Conservation (phyloP, 306 rosid species). For the Urtica urens region DNA sequence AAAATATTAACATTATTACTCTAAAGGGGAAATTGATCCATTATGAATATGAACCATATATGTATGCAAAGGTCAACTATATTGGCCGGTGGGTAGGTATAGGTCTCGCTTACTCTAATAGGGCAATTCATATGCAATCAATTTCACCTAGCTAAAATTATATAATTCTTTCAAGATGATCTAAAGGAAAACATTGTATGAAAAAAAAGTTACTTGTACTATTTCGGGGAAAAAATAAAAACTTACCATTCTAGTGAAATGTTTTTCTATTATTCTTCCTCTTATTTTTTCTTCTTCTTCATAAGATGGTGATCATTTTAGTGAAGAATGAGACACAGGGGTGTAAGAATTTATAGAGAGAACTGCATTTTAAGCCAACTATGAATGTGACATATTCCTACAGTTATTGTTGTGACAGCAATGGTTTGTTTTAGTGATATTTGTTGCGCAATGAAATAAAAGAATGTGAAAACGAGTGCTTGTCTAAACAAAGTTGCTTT, state of each 20-base stretch:
- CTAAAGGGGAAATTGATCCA: neutral
- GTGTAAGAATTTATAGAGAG: neutral
- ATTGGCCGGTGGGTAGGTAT: conserved; percentile 19
- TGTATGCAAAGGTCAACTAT: conserved; percentile 25
- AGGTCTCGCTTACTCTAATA: neutral
- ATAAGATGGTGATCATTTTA: neutral
- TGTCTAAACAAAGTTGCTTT: neutral
- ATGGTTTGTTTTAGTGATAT: neutral
- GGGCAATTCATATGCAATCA: neutral
- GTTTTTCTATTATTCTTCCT: neutral
- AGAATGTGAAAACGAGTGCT: neutral
- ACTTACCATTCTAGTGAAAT: no score
- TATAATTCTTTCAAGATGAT: no score
- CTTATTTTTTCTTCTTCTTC: neutral
- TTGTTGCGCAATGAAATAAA: conserved; percentile 7
- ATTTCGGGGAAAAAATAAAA: no score
- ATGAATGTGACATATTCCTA: conserved; percentile 10
- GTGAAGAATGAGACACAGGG: neutral
- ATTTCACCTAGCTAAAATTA: no score
- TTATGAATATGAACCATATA: neutral
- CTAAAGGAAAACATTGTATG: neutral
- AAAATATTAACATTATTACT: neutral
- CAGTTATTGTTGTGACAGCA: neutral
- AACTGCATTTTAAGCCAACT: conserved; percentile 9
- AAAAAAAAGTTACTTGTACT: neutral